Evolutionary conservation across 768 basidiomycete genomes (phyloP), one percentile per base, ranked within the genome.

Genomic region (Mycena indigotica): DNA sequence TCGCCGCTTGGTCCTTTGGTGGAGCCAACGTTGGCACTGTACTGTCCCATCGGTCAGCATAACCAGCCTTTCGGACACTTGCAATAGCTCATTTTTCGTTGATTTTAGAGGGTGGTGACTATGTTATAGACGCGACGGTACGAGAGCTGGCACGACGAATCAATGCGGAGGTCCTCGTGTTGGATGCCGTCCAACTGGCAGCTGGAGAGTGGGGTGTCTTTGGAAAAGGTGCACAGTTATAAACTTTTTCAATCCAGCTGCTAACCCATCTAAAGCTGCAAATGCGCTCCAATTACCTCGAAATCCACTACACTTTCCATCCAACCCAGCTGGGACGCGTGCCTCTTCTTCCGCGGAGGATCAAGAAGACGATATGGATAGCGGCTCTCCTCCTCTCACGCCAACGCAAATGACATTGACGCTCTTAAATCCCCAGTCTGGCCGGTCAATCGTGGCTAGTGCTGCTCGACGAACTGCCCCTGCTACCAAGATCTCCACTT

Each of bases 121-220:
- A 89, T 69, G 80, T 95, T 23, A 79, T 95, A 21, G 88, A 90
- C 66, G 83, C 85, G 19, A 90, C 93, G 3, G 86, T 96, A 12
- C 78, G 81, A 35, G 89, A 92, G 68, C 73, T 95, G 61, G 93
- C 91, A 4, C 80, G 82, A 48, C 80, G 81, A 52, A 84, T 87
- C 2, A 84, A 82, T 25, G 83, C 93, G 19, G 95, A 97, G 61
- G 86, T 97, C 12, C 78, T 95, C 8, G 83, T 94, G 15, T 68
- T 98, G 50, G 95, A 98, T 74, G 77, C 88, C 3, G 85, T 88
- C 8, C 90, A 95, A 57, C 76, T 96, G 19, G 93, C 90, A 29
- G 87, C 93, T 3, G 92, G 93, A n/a, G 88, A 92, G 70, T 89
- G 86, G 78, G 94, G 94, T 2, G 77, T 81, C 19, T 93, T 93